Evolutionary conservation across 352 stramenopile genomes (phyloP).

Genomic region (Pythium brachiatum): DNA sequence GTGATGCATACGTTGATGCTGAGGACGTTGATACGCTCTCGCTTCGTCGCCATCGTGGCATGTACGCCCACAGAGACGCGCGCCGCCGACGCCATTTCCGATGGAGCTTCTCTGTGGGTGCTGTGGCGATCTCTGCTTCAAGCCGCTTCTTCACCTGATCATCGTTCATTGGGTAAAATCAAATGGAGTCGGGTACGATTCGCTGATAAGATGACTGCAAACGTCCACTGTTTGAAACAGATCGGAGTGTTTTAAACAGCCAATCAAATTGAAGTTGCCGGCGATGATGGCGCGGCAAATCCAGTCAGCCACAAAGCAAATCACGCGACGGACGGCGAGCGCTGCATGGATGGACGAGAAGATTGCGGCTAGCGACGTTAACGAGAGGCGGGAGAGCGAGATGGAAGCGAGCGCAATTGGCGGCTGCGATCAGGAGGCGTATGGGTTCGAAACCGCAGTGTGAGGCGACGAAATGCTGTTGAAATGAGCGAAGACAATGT

Average conservation of each 20-base stretch:
- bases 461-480: neutral
- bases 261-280: conserved; percentile 7
- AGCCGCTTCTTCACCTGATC: neutral
- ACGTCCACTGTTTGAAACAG: neutral
- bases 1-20: conserved; percentile 52
- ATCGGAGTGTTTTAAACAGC: neutral
- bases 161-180: neutral
- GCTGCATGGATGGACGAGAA: neutral
- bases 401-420: neutral
- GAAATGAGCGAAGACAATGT: neutral
- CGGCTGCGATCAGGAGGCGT: neutral
- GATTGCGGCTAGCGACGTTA: neutral
- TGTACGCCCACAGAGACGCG: neutral
- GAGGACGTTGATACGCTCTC: conserved; percentile 60
- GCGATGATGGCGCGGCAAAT: conserved; percentile 1
- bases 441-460: neutral
- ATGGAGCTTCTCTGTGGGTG: neutral
- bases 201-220: no score
- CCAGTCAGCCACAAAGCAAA: conserved; percentile 2
- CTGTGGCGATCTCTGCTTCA: neutral
- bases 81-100: neutral
- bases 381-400: neutral
- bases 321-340: neutral
- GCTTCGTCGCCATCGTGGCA: conserved; percentile 24
- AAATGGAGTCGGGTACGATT: no score